Base-by-base conservation (phyloP, 2,329 filamentous ascomycete species). In the Pseudopithomyces chartarum region DNA sequence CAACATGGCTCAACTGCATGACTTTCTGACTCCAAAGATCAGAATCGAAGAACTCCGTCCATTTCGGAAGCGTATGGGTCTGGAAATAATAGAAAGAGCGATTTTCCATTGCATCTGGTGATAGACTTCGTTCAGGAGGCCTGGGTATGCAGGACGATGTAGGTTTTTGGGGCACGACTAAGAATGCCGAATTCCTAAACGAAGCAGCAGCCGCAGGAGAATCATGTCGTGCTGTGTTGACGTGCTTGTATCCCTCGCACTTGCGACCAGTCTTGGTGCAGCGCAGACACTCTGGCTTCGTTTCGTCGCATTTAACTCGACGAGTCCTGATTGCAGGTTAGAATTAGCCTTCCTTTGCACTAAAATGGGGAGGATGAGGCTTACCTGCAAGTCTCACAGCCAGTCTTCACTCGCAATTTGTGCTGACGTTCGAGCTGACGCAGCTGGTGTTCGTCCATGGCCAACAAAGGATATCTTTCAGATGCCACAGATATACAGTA, bases 281-380 rank as follows among this genome's bases (percentile, higher is more conserved):
- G 39, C 68, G 69, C 11, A 59, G 54, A 50, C 74, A 76, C 11
- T 58, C 53, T 17, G 74, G 73, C 46, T 68, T 72, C 4, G 50
- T 58, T 56, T 76, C 74, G 52, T 76, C 74, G 53, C 73, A 76
- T 54, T 76, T 76, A 17, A 76, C 62, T 19, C 68, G 68, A 29
- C 74, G 74, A 51, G 72, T 62, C 52, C 66, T 66, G 32, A 15
- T 17, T 10, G 34, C 8, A 17, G 33, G 46, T 68, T 39, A 69
- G 43, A 36, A 54, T 40, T 29, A 8, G 26, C 4, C 26, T 29
- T 29, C 12, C 8, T 26, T 17, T 53, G 44, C 33, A 19, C 20
- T 8, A 12, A 11, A 36, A 19, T 20, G 11, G 17, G 43, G 44
- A 15, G 36, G 13, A 50, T 32, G 15, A 20, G 32, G 26, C 58